Evolutionary conservation across 768 basidiomycete genomes (phyloP), one percentile per base, ranked within the genome.

Genomic region (Stropharia rugosoannulata): DNA sequence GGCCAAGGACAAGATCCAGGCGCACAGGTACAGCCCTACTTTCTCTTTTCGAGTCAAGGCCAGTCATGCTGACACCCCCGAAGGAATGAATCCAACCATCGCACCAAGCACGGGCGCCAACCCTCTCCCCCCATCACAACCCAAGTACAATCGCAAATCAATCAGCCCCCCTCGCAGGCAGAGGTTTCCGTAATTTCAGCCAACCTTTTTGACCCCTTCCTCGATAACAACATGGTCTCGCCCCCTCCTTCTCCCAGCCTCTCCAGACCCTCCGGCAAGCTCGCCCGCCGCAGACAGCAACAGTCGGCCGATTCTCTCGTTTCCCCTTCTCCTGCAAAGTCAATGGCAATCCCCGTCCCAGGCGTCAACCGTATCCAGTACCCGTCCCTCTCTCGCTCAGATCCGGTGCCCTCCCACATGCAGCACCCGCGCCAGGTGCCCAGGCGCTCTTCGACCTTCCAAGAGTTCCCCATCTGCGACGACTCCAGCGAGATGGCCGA

Each of bases 401-500:
- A 78, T 6, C 86, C 84, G 15, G 65, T 71, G 25, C 69, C 74
- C 7, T 75, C 73, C 41, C 70, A 74, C 18, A 56, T 58, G 46
- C 58, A 60, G 59, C 66, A 65, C 48, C 56, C 61, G 45, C 69
- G 67, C 40, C 58, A 69, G 40, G 59, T 59, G 39, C 57, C 67
- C 37, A 73, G 73, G 46, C 75, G 73, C 45, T 62, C 68, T 1
- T 64, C 67, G 9, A 70, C 68, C n/a, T 46, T 64, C 50, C 62
- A 66, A 47, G 74, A 71, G 36, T 89, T 89, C 68, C 89, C 86
- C 2, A 71, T 92, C 43, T 90, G 89, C 61, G 89, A 91, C 59
- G 89, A 92, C 62, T 78, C 80, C 60, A 85, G 80, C 39, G 84
- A 32, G 67, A 68, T 35, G 67, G 70, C 57, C 67, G 72, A 9